phyloP scores from a whole-genome alignment of 371 early-diverging fungal species.

The Rhizopus stolonifer region DNA sequence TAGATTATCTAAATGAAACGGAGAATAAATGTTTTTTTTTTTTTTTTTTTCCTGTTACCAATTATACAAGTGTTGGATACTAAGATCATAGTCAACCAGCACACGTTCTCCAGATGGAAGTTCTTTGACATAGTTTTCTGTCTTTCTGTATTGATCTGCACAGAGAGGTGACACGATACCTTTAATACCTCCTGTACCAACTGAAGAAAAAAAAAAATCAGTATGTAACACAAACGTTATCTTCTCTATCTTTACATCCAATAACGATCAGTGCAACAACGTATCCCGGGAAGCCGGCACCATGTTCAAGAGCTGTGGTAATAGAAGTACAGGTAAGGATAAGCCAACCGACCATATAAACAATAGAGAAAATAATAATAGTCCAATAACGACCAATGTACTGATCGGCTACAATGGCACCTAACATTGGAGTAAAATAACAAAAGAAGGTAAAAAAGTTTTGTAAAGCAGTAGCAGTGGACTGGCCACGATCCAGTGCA shows the following conservation, averaged over 20 bases:
- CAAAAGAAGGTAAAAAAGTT: conserved; percentile 77
- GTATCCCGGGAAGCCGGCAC: conserved; percentile 63
- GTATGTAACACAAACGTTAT: no score
- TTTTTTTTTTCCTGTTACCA: no score
- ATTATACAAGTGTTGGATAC: conserved; percentile 62
- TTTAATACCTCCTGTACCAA: conserved; percentile 92
- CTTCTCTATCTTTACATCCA: no score
- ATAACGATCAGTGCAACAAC: conserved; percentile 54
- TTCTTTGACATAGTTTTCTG: conserved; percentile 48
- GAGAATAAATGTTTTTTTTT: no score
- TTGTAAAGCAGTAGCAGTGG: conserved; percentile 62
- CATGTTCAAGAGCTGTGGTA: conserved; percentile 41
- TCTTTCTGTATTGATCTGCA: conserved; percentile 39
- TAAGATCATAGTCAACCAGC: conserved; percentile 60
- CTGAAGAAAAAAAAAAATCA: no score
- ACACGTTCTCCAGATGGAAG: conserved; percentile 52
- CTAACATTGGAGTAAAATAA: conserved; percentile 75
- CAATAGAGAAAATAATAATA: conserved; percentile 62
- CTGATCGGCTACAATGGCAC: conserved; percentile 78
- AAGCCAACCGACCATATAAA: conserved; percentile 67
- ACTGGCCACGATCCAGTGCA: conserved; percentile 39
- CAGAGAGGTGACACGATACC: conserved; percentile 46
- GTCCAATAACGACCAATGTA: conserved; percentile 80
- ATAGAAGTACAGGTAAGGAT: conserved; percentile 63
- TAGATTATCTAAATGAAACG: no score